Percentiles rank a stretch among this genome's conserved stretches.
These are phyloP conservation scores for Claviceps quebecensis DNA, from an alignment of 2,329 filamentous ascomycete species.

Conservation along the genomic window DNA sequence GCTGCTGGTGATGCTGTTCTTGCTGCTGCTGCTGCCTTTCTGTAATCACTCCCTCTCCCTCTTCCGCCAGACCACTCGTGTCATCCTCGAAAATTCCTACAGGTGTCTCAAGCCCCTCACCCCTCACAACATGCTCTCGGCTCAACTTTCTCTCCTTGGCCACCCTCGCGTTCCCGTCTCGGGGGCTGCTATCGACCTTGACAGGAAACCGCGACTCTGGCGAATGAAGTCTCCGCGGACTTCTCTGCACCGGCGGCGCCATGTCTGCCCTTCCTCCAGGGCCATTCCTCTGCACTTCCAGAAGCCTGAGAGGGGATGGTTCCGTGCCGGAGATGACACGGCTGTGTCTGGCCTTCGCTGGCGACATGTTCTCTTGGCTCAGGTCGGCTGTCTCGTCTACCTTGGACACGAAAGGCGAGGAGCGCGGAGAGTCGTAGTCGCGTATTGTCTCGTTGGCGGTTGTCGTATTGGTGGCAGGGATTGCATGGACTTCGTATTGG, in stretches of 20 bases:
- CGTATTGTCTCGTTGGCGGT: neutral
- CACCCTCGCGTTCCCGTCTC: slow-evolving; percentile 10
- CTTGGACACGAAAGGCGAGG: slow-evolving; percentile 16
- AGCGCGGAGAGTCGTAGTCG: slow-evolving; percentile 7
- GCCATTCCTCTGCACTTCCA: slow-evolving; percentile 22
- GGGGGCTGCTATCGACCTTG: slow-evolving; percentile 29
- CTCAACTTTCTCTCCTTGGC: slow-evolving; percentile 27
- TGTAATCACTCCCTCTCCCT: slow-evolving; percentile 15
- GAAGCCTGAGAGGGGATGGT: slow-evolving; percentile 44
- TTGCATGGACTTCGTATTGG: slow-evolving; percentile 21
- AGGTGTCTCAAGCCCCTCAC: slow-evolving; percentile 41
- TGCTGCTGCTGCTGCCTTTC: too few relatives aligned
- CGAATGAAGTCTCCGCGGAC: slow-evolving; percentile 31
- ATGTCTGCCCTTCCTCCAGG: slow-evolving; percentile 1
- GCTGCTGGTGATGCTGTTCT: too few relatives aligned
- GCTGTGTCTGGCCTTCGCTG: slow-evolving; percentile 35
- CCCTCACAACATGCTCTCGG: slow-evolving; percentile 39
- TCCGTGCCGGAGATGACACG: slow-evolving; percentile 43
- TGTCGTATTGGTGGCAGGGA: slow-evolving; percentile 7
- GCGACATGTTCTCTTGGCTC: slow-evolving; percentile 33
- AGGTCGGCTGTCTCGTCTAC: slow-evolving; percentile 18
- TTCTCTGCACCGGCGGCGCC: slow-evolving; percentile 18
- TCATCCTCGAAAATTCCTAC: slow-evolving; percentile 52
- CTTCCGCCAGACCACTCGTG: slow-evolving; percentile 14
- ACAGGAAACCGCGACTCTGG: slow-evolving; percentile 49